Evolutionary conservation across 2,329 filamentous ascomycete genomes (phyloP), one percentile per base, ranked within the genome.

Genomic region (Aspergillus piperis): DNA sequence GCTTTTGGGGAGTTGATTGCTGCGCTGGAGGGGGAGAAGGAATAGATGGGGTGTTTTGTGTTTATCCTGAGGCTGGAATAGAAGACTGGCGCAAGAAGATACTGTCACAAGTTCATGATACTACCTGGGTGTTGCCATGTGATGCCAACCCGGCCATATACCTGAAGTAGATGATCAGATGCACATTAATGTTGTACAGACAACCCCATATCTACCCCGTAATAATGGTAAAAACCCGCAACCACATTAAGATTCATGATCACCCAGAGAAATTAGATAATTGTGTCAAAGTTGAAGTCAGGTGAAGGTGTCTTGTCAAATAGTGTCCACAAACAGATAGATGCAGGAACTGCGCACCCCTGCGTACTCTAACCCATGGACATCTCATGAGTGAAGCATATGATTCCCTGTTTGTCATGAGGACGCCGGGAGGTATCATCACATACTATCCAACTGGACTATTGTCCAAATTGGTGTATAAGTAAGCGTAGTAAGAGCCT

Each of bases 1-100:
- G 42, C 44, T 7, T 62, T 60, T 52, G 49, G 8, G 13, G 50
- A 55, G n/a, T 54, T 62, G 47, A 15, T 55, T 13, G 39, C 13
- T 32, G 39, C n/a, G 8, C n/a, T 47, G 8, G 53, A 32, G 10
- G 25, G 25, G 5, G 8, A 17, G 25, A 11, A 5, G 27, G 44
- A n/a, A 17, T 50, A 42, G 41, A 25, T 47, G 1, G 23, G 23
- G 23, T 25, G 23, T 25, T 7, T 25, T 25, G 23, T 25, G 23
- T 5, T 25, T 6, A 13, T 4, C 10, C 17, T 10, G 19, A 19
- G 5, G 17, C 8, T 11, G 10, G 19, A 17, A 19, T 21, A 44
- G 17, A 21, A 21, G 39, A 2, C 11, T 2, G 10, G 11, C 11
- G 11, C 5, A 36, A 13, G 32, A 44, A 21, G 17, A 10, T 21